Base-by-base conservation (phyloP, 75 land plant genomes). In the Pinus taeda region DNA sequence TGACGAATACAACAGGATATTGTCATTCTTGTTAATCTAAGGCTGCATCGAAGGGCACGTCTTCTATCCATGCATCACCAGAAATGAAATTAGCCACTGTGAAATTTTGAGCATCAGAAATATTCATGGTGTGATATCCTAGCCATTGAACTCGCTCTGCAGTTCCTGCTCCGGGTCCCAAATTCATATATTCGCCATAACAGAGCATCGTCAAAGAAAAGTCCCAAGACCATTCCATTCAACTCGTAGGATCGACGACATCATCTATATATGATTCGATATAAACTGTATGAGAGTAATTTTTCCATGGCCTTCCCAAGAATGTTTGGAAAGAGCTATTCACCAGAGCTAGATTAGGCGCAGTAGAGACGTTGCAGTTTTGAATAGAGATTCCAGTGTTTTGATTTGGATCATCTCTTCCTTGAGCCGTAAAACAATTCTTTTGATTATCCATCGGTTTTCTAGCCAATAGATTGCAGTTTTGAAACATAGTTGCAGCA, bases 391-490 rank as follows among this genome's bases (percentile, higher is more conserved):
- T 24, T 6, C 49, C 8, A 45, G 49, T 45, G 49, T 45, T 81
- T n/a, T 83, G 85, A 33, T 75, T 75, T 29, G 75, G 75, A 15
- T 83, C 85, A 9, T 60, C 76, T 20, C 85, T 58, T 24, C 85
- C 85, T 17, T 83, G 85, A 15, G 85, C 85, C 15, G 83, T 76
- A 69, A 82, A 80, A 6, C 77, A 81, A 45, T 77, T 77, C 33
- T 65, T 26, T 30, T 65, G 69, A 30, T 26, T 30, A 12, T 29
- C 37, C 69, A 65, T 13, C 4, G 69, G 69, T 30, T 30, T 65
- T 65, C 69, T 33, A 17, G 69, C 69, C 37, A 65, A 5, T 6
- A 45, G 49, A 45, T 45, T 45, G 49, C 8, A 45, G 49, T 45
- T 6, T 45, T 45, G 49, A 45, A 45, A 45, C 49, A 45, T 9